A percentile compares a stretch with the other conserved stretches of the same genome.
Evolutionary conservation across 805 yeast species (phyloP).

Genomic region (Nakazawaea wickerhamii): DNA sequence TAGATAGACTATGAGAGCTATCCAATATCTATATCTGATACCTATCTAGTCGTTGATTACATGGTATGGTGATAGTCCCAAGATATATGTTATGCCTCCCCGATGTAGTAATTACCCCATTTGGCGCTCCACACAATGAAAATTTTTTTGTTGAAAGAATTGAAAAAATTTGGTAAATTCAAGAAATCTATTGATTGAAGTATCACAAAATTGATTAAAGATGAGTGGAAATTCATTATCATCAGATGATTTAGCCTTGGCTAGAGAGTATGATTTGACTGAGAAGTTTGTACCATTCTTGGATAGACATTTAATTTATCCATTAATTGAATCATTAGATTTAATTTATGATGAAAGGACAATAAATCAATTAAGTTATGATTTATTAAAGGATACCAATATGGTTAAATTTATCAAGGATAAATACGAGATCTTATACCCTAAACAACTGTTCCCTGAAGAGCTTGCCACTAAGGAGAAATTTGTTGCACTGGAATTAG

Average conservation of each 20-base stretch:
- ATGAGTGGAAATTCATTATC: conserved; percentile 17
- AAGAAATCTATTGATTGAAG: too few species aligned
- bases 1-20: too few species aligned
- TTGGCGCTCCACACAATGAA: conserved; percentile 1
- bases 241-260: conserved; percentile 32
- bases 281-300: conserved; percentile 49
- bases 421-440: conserved; percentile 37
- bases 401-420: conserved; percentile 47
- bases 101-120: background rate
- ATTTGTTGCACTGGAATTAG: conserved; percentile 32
- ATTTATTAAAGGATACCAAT: conserved; percentile 51
- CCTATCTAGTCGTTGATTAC: too few species aligned
- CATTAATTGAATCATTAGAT: conserved; percentile 43
- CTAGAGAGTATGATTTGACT: conserved; percentile 49
- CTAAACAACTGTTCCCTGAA: conserved; percentile 33
- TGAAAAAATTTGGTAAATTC: too few species aligned
- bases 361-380: conserved; percentile 42
- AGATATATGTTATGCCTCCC: background rate
- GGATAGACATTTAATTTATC: conserved; percentile 56
- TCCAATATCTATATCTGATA: too few species aligned
- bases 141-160: conserved; percentile 2
- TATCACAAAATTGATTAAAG: background rate
- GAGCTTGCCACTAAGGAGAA: conserved; percentile 35
- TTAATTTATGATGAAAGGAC: conserved; percentile 39
- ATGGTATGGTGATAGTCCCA: too few species aligned